A percentile compares a stretch with the other conserved stretches of the same genome.
These are phyloP conservation scores for Stemphylium vesicarium DNA, from an alignment of 2,329 filamentous ascomycete genomes.

Conservation along the genomic window DNA sequence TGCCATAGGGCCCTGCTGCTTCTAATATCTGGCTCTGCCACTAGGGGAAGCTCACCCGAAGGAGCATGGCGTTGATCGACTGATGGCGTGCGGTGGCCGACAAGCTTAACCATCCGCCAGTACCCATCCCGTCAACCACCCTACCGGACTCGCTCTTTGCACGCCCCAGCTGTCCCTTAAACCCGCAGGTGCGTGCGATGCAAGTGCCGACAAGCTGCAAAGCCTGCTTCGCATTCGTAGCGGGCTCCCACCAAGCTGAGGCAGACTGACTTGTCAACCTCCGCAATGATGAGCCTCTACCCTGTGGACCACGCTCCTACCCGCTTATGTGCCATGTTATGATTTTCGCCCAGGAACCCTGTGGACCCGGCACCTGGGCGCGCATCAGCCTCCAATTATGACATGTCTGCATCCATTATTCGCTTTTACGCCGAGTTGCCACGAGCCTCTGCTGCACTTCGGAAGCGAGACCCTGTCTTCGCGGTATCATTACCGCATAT, in stretches of 20 bases:
- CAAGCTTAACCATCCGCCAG: slow-evolving; percentile 25
- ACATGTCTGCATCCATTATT: slow-evolving; percentile 34
- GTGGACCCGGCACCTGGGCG: slow-evolving; percentile 38
- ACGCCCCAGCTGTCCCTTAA: background rate
- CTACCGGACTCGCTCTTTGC: slow-evolving; percentile 24
- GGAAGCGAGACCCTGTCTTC: background rate
- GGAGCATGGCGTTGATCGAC: slow-evolving; percentile 29
- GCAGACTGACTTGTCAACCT: slow-evolving; percentile 5
- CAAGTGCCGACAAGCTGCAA: background rate
- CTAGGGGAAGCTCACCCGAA: slow-evolving; percentile 19
- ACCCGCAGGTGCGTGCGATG: background rate
- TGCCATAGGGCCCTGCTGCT: slow-evolving; percentile 10
- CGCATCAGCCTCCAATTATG: slow-evolving; percentile 38
- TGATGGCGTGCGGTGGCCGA: slow-evolving; percentile 29
- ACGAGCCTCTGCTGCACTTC: background rate
- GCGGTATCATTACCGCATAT: background rate
- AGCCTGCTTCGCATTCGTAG: slow-evolving; percentile 25
- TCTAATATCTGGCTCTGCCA: slow-evolving; percentile 25
- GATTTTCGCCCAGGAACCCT: slow-evolving; percentile 39
- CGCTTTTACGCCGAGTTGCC: slow-evolving; percentile 20
- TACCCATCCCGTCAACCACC: slow-evolving; percentile 32
- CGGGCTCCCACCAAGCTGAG: slow-evolving; percentile 26
- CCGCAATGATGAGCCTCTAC: slow-evolving; percentile 15
- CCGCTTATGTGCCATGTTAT: slow-evolving; percentile 30
- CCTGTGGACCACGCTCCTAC: slow-evolving; percentile 16